These are phyloP conservation scores for Triticum dicoccoides DNA, from an alignment of 176 grass and related monocot species.

Conservation along the genomic window DNA sequence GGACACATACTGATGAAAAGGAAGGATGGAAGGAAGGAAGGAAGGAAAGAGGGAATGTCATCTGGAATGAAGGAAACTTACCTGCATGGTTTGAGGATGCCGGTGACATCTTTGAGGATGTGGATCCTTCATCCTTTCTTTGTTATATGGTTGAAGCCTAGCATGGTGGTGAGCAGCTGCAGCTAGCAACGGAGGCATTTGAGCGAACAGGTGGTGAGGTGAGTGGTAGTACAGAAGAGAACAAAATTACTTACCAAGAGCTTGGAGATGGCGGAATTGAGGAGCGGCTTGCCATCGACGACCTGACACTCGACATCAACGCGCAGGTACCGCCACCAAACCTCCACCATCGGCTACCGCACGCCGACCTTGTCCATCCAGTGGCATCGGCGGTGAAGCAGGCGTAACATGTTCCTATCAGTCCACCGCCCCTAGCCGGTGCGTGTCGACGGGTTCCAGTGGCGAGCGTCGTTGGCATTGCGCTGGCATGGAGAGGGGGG, in stretches of 20 bases:
- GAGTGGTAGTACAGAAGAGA: neutral
- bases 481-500: constrained; percentile 8
- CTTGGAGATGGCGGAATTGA: constrained; percentile 39
- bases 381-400: constrained; percentile 58
- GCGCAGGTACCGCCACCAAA: constrained; percentile 36
- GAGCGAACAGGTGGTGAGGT: neutral
- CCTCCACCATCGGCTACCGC: constrained; percentile 50
- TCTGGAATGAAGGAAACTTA: neutral
- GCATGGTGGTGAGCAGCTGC: neutral
- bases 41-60: too few relatives aligned
- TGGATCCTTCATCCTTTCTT: constrained; percentile 12
- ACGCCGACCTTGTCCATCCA: constrained; percentile 55
- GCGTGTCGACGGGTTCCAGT: constrained; percentile 38
- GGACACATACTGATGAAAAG: neutral
- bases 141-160: constrained; percentile 33
- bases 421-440: constrained; percentile 9
- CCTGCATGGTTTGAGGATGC: constrained; percentile 42
- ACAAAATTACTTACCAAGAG: constrained; percentile 3
- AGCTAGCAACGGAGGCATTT: neutral
- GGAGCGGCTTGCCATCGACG: constrained; percentile 52
- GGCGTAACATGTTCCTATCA: constrained; percentile 41
- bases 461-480: neutral
- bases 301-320: constrained; percentile 56
- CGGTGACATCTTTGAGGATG: too few relatives aligned
- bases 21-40: too few relatives aligned